A percentile compares a stretch with the other conserved stretches of the same genome.
Conservation (phyloP, 176 grass and related monocot species). For the Alopecurus myosuroides region DNA sequence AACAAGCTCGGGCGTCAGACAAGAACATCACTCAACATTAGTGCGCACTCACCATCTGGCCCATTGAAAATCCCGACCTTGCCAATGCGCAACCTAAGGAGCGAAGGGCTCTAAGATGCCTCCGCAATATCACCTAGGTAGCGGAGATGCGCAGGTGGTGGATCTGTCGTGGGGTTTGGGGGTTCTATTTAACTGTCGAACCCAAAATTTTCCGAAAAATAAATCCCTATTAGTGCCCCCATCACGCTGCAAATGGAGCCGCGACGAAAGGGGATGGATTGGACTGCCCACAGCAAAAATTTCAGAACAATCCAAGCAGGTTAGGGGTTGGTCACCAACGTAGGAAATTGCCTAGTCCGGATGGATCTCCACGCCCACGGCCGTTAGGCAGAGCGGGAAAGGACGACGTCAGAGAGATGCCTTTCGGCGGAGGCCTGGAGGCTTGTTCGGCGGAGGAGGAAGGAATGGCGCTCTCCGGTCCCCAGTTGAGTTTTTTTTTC, state of each 20-base stretch:
- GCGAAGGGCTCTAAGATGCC: not conserved
- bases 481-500: not conserved
- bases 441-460: not conserved
- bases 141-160: not conserved
- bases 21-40: not conserved
- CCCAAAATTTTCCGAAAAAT: not conserved
- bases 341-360: not conserved
- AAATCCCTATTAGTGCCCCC: not conserved
- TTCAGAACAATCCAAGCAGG: not conserved
- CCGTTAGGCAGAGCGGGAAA: not conserved
- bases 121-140: not conserved
- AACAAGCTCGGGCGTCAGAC: not conserved
- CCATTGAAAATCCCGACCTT: slow-evolving; percentile 5
- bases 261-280: not conserved
- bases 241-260: not conserved
- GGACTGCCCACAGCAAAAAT: not conserved
- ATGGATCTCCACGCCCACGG: not conserved
- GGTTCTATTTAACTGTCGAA: not conserved
- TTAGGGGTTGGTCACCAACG: not conserved
- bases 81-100: not conserved
- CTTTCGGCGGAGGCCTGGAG: not conserved
- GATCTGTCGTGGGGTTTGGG: not conserved
- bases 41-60: slow-evolving; percentile 35
- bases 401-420: not conserved
- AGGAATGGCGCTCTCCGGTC: not conserved